These are phyloP conservation scores for Clonostachys solani DNA, from an alignment of 2,329 filamentous ascomycete genomes.

Conservation along the genomic window DNA sequence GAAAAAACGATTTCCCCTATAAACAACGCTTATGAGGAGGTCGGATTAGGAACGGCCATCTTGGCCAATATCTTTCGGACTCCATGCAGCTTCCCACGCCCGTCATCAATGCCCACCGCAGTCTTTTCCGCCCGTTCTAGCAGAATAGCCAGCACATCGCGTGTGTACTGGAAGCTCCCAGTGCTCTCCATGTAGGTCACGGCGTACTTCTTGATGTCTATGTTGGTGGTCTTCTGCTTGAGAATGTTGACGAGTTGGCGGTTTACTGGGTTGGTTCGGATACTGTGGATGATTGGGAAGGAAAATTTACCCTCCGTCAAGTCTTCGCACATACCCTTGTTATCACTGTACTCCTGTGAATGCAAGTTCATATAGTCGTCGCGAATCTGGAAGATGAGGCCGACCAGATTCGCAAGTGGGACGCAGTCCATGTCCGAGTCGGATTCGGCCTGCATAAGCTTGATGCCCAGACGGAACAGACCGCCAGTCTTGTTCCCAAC, in stretches of 20 bases:
- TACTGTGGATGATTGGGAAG: conserved; percentile 92
- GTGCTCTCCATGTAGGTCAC: conserved; percentile 87
- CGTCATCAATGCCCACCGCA: conserved; percentile 61
- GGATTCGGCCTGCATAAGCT: conserved; percentile 81
- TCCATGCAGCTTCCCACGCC: conserved; percentile 47
- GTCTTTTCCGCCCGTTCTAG: conserved; percentile 59
- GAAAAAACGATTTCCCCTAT: too few relatives aligned
- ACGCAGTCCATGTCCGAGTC: conserved; percentile 61
- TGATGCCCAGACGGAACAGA: conserved; percentile 78
- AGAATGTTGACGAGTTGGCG: conserved; percentile 87
- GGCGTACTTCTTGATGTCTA: conserved; percentile 87
- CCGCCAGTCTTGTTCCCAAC: conserved; percentile 88
- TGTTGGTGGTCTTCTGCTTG: conserved; percentile 81
- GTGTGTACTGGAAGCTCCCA: conserved; percentile 85
- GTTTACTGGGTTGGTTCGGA: conserved; percentile 70
- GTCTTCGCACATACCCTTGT: conserved; percentile 94
- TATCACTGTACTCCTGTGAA: conserved; percentile 69
- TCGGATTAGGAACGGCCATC: conserved; percentile 36
- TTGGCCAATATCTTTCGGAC: conserved; percentile 66
- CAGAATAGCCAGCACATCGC: conserved; percentile 60
- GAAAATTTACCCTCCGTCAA: conserved; percentile 96
- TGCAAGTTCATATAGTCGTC: conserved; percentile 92
- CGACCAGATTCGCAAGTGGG: conserved; percentile 79
- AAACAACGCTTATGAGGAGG: too few relatives aligned
- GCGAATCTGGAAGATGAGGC: conserved; percentile 84